phyloP scores from a whole-genome alignment of 805 yeast genomes.

The Schizosaccharomyces cryophilus region DNA sequence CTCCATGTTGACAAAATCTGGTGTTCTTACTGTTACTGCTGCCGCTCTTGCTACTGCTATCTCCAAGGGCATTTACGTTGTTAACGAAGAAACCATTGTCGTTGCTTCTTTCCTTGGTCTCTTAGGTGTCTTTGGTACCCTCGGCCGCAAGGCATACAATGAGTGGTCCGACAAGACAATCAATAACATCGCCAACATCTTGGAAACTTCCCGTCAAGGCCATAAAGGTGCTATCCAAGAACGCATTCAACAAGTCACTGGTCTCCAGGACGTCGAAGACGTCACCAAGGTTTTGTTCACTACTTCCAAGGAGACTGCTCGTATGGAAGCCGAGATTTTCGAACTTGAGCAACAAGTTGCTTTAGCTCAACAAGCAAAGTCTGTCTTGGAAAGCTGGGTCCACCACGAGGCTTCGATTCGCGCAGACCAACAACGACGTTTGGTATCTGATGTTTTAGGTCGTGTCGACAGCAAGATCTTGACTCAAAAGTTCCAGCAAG shows the following conservation, averaged over 20 bases:
- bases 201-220: conserved; percentile 68
- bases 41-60: conserved; percentile 89
- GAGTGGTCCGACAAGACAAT: conserved; percentile 80
- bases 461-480: conserved; percentile 67
- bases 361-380: conserved; percentile 71
- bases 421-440: conserved; percentile 83
- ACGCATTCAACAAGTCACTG: conserved; percentile 70
- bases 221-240: conserved; percentile 83
- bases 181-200: conserved; percentile 52
- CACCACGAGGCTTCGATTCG: conserved; percentile 92
- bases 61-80: conserved; percentile 73
- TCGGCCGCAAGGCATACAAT: conserved; percentile 81
- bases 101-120: conserved; percentile 60
- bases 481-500: conserved; percentile 73
- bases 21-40: conserved; percentile 78
- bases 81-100: conserved; percentile 82
- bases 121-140: conserved; percentile 51
- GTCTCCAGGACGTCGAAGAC: conserved; percentile 73
- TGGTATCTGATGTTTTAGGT: conserved; percentile 61
- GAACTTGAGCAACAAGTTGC: conserved; percentile 80
- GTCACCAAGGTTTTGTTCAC: conserved; percentile 82
- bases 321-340: conserved; percentile 81
- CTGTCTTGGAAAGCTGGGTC: conserved; percentile 95
- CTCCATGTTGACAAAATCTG: conserved; percentile 71
- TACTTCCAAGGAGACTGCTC: conserved; percentile 87